Percentiles rank a stretch among this genome's conserved stretches.
Evolutionary conservation across 1,284 basidiomycete species (phyloP).

Genomic region (Leccinum pachyderme): DNA sequence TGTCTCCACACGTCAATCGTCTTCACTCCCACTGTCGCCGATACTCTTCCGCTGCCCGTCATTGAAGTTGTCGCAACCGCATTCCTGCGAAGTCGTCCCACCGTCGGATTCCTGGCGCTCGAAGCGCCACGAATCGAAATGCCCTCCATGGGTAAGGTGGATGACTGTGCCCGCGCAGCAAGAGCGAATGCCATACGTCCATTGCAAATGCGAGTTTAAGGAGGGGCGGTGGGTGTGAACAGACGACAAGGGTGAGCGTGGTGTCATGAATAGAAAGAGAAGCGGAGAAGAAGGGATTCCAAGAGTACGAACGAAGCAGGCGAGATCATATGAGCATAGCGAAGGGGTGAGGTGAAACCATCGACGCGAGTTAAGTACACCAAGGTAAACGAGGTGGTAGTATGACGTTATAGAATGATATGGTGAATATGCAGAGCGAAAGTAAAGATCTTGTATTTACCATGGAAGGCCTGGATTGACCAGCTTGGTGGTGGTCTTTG

Average conservation of each 20-base stretch:
- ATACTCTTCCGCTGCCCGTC: conserved; percentile 13
- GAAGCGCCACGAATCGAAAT: conserved; percentile 35
- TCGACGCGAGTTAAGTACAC: conserved; percentile 17
- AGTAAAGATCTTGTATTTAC: conserved; percentile 55
- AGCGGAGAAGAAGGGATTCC: conserved; percentile 32
- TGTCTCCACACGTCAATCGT: conserved; percentile 65
- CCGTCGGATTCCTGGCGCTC: conserved; percentile 34
- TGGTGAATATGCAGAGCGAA: conserved; percentile 30
- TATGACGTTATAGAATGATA: conserved; percentile 24
- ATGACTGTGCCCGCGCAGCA: conserved; percentile 33
- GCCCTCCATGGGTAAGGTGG: conserved; percentile 27
- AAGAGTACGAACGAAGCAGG: conserved; percentile 8
- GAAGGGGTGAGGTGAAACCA: conserved; percentile 13
- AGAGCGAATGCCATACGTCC: conserved; percentile 29
- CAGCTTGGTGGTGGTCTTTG: conserved; percentile 47
- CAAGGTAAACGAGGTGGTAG: conserved; percentile 12
- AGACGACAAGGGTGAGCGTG: conserved; percentile 40
- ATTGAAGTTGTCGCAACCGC: conserved; percentile 39
- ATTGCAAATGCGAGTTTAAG: conserved; percentile 27
- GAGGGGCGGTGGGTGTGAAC: conserved; percentile 28
- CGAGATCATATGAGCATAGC: conserved; percentile 9
- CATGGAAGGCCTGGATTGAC: conserved; percentile 49
- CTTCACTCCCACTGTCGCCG: conserved; percentile 31
- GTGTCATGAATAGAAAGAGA: conserved; percentile 32
- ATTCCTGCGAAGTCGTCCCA: conserved; percentile 56